phyloP scores from a whole-genome alignment of 1,284 basidiomycete genomes.

The Heterobasidion occidentale region DNA sequence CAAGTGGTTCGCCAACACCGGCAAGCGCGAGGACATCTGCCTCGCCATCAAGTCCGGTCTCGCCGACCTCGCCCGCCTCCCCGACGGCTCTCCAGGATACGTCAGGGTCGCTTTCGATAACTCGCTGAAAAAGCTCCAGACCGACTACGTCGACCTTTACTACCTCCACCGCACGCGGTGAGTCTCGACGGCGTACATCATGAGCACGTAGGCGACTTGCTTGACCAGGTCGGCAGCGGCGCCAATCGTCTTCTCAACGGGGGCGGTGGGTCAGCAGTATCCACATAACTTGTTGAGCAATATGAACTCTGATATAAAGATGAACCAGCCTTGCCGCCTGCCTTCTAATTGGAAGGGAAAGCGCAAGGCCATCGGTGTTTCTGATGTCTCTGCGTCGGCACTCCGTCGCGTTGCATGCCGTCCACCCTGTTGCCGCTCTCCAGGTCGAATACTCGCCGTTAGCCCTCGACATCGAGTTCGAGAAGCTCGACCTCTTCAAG shows the following conservation, averaged over 20 bases:
- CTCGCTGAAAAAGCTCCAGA: conserved; percentile 26
- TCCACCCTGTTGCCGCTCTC: conserved; percentile 52
- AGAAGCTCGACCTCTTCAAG: conserved; percentile 37
- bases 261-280: conserved; percentile 21
- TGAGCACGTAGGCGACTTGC: not conserved
- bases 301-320: not conserved
- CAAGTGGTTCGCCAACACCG: conserved; percentile 27
- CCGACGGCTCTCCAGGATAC: conserved; percentile 20
- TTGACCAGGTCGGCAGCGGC: conserved; percentile 11
- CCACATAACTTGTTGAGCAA: conserved; percentile 24
- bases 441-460: conserved; percentile 51
- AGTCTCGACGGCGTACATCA: not conserved
- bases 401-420: conserved; percentile 53
- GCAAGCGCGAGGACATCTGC: conserved; percentile 34
- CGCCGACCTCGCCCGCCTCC: not conserved
- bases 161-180: conserved; percentile 24
- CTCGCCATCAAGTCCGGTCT: conserved; percentile 38
- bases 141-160: conserved; percentile 29
- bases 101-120: conserved; percentile 20
- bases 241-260: conserved; percentile 20
- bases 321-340: not conserved
- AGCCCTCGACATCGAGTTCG: conserved; percentile 41
- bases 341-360: conserved; percentile 22
- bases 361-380: conserved; percentile 32
- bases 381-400: conserved; percentile 32